Base-by-base conservation (phyloP, 2,329 filamentous ascomycete species). In the Pseudogymnoascus sp. region DNA sequence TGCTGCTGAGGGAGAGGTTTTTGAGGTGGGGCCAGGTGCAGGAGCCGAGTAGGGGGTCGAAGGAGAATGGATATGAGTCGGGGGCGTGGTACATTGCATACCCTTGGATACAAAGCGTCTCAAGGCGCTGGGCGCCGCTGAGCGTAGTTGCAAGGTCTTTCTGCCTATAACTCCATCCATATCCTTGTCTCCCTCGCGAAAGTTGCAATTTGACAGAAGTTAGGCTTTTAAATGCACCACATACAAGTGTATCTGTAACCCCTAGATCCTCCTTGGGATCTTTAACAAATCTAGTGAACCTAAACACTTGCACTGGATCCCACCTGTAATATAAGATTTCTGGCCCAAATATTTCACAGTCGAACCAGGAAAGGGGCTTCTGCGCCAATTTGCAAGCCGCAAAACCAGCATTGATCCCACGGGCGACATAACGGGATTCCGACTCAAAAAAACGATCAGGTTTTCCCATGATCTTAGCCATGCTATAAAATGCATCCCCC, bases 321-420 rank as follows among this genome's bases (percentile, higher is more conserved):
- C 1, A 3, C 2, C 7, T 7, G 29, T 4, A n/a, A 29, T 24
- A 4, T 2, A 50, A 7, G 24, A 29, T 2, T 6, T 8, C 14
- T 5, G 8, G 3, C 6, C 29, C 44, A 10, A 50, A 50, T 10
- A 1, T 3, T 53, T 16, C 26, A 31, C 24, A 53, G 2, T 53
- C 47, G 7, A 53, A 31, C 47, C 24, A 31, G 6, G 47, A 31
- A 31, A 53, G 26, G 6, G 24, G 3, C 7, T 3, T 31, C 14
- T 24, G n/a, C 14, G 47, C 47, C 7, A 53, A 31, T 53, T 53
- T 53, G 24, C 14, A 53, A 31, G 47, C 47, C n/a, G 24, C 14
- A 31, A 53, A 4, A 53, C 5, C 3, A 11, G 8, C 6, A 3
- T 8, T 31, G 14, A 16, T 53, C 11, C 16, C 47, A 29, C 47